Evolutionary conservation across 208 protist species (phyloP), one percentile per base, ranked within the genome.

Genomic region (Trypanosoma conorhini): DNA sequence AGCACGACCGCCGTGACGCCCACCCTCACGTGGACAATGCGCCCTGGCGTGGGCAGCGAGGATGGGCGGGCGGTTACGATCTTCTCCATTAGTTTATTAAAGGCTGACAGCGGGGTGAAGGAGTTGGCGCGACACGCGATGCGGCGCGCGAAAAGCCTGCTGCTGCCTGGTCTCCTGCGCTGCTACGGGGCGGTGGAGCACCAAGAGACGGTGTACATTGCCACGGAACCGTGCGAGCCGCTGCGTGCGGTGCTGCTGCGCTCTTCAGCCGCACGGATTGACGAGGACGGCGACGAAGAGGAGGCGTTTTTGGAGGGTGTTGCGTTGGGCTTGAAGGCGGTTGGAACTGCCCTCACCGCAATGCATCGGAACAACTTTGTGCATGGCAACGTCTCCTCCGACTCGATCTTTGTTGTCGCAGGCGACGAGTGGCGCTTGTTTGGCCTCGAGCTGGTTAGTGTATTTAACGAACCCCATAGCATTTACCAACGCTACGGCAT

Each of bases 361-460:
- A 68, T 97, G n/a, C 91, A 97, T 51, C 57, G 62, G 0, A 92
- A 94, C 55, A 73, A 81, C 44, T 67, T 97, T 19, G 62, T 91
- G 46, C 93, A 97, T 79, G 85, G 85, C 44, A 96, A 95, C 62
- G 81, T 95, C 0, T 78, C 74, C 61, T 71, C 52, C 26, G 78
- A 90, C 31, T 72, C 89, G 3, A 77, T 97, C 24, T 97, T 81
- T 76, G 80, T 94, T 12, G 51, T 82, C 17, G 55, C 69, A 19
- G 52, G 59, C n/a, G 91, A 91, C 22, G 79, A 86, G 67, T 97
- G 93, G 91, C 64, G 83, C 1, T 74, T 97, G 1, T 95, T 86
- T 64, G 88, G 91, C 0, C 65, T 96, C 12, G 93, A 96, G 81
- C 72, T 94, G 5, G 74, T 79, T 10, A 82, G 76, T 24, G 57